Evolutionary conservation across 371 early-diverging fungal species (phyloP), one percentile per base, ranked within the genome.

Genomic region (Circinella umbellata): DNA sequence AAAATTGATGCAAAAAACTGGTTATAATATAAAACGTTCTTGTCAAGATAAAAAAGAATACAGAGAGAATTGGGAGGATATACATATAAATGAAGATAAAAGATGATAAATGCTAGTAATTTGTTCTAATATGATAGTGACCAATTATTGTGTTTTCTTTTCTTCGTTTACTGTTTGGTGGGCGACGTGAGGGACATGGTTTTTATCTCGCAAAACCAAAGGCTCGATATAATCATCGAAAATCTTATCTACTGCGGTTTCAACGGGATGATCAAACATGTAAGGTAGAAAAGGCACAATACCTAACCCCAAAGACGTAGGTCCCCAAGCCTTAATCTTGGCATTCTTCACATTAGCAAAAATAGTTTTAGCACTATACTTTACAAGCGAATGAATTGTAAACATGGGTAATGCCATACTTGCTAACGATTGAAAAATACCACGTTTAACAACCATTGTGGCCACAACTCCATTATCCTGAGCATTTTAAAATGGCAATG

Each of bases 301-400:
- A 35, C 82, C 77, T n/a, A 94, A 77, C 67, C 94, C 94, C 61
- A 87, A 73, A 8, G 76, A 72, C 6, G 92, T 89, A 2, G 94
- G 94, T 20, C 91, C 91, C 88, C 89, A 92, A 14, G 69, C 73
- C 66, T 82, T 81, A 49, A 93, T 55, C 46, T 78, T 78, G 5
- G 74, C 69, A 64, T 83, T 85, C 63, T 86, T 86, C 38, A 79
- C 83, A 65, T 84, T 77, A 68, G 80, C 84, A 66, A 91, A 86
- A 10, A 70, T n/a, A n/a, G 77, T 70, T 71, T 83, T 82, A 46
- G 83, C 87, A 69, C 88, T 82, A 46, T 87, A 86, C 72, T 92
- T 90, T 34, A 93, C 94, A n/a, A 88, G 80, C 0, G 88, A 83
- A 75, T 93, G 94, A 55, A 93, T 90, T 0, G 92, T 91, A 51